A percentile compares a stretch with the other conserved stretches of the same genome.
These are phyloP conservation scores for Neocucurbitaria cava DNA, from an alignment of 2,329 filamentous ascomycete genomes.

Conservation along the genomic window DNA sequence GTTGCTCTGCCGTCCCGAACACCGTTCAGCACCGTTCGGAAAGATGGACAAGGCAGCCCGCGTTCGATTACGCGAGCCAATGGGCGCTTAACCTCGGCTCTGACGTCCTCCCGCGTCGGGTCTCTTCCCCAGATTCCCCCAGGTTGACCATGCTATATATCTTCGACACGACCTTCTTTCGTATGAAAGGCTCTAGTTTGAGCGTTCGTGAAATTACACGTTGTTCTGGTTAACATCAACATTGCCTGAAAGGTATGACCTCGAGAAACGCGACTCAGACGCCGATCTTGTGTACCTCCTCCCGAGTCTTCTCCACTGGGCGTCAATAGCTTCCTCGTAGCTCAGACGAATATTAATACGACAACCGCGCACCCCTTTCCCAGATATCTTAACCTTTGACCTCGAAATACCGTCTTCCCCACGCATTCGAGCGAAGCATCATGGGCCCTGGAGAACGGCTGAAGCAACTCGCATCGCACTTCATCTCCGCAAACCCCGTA, in stretches of 20 bases:
- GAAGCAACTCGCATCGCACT: constrained; percentile 48
- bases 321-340: constrained; percentile 14
- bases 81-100: constrained; percentile 38
- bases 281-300: constrained; percentile 7
- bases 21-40: constrained; percentile 6
- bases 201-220: neutral
- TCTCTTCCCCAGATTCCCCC: constrained; percentile 24
- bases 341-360: constrained; percentile 1
- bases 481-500: constrained; percentile 40
- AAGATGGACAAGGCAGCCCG: constrained; percentile 11
- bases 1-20: neutral
- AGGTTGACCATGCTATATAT: constrained; percentile 4
- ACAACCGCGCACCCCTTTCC: neutral
- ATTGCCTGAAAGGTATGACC: neutral
- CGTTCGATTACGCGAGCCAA: constrained; percentile 12
- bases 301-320: constrained; percentile 23
- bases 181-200: neutral
- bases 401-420: neutral
- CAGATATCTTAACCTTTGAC: neutral
- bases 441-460: constrained; percentile 35
- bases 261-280: neutral
- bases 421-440: neutral
- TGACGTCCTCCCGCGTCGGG: constrained; percentile 23
- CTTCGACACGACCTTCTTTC: neutral
- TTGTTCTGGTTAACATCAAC: neutral